Evolutionary conservation across 1,139 yeast genomes (phyloP).

Genomic region (Taphrina confusa): DNA sequence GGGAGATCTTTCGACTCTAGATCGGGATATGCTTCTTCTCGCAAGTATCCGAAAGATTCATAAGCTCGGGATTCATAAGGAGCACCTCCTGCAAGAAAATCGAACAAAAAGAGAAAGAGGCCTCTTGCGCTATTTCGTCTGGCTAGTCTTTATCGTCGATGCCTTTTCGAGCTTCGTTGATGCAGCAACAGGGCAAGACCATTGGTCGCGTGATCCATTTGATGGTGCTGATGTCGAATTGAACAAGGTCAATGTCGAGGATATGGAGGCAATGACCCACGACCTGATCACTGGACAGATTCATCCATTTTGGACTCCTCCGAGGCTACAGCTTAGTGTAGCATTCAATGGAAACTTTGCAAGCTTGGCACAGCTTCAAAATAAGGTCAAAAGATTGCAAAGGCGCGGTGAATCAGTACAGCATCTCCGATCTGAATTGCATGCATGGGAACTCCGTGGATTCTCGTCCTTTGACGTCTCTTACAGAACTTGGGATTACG

Average conservation of each 20-base stretch:
- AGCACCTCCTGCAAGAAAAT: neutral
- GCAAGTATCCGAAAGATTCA: constrained; percentile 11
- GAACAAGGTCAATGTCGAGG: constrained; percentile 6
- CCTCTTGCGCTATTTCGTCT: constrained; percentile 17
- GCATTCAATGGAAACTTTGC: constrained; percentile 18
- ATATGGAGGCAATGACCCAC: constrained; percentile 3
- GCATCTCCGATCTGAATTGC: neutral
- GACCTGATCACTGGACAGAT: constrained; percentile 12
- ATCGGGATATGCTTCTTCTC: constrained; percentile 10
- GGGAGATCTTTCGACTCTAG: constrained; percentile 14
- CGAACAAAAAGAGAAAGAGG: constrained; percentile 16
- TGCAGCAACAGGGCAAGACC: neutral
- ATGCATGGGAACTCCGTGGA: neutral
- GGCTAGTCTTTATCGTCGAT: constrained; percentile 24
- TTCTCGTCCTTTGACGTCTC: neutral
- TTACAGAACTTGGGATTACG: neutral
- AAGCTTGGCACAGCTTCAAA: constrained; percentile 16
- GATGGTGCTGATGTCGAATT: constrained; percentile 16
- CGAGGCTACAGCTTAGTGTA: neutral
- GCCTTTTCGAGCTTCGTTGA: constrained; percentile 12
- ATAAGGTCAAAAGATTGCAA: constrained; percentile 5
- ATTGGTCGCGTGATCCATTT: neutral
- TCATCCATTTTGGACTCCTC: neutral
- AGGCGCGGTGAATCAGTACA: neutral
- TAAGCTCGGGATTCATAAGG: constrained; percentile 8